Evolutionary conservation across 2,329 filamentous ascomycete genomes (phyloP).

Genomic region (Aureobasidium lini): DNA sequence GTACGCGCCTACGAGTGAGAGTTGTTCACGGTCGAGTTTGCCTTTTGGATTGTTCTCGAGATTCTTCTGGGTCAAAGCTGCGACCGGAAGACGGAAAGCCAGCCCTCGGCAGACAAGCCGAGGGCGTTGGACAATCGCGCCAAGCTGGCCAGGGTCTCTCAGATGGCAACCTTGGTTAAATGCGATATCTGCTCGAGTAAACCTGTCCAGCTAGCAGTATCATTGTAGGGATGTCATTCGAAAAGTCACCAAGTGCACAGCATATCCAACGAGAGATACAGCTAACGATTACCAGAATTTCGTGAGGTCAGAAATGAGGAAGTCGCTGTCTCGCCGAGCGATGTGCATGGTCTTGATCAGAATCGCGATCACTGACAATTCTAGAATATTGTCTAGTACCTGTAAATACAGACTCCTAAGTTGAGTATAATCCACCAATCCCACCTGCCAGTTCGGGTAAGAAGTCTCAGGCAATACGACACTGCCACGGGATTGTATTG

Average conservation of each 20-base stretch:
- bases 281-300: no score
- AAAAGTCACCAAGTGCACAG: no score
- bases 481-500: neutral
- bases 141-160: neutral
- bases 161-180: neutral
- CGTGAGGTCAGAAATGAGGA: no score
- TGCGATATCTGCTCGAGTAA: neutral
- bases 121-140: neutral
- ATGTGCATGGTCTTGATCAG: no score
- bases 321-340: neutral
- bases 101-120: constrained; percentile 8
- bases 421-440: neutral
- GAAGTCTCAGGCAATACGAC: neutral
- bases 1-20: neutral
- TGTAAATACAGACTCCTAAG: no score
- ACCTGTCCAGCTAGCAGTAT: neutral
- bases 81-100: constrained; percentile 8
- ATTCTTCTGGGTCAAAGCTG: constrained; percentile 4
- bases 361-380: no score
- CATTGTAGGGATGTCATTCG: neutral
- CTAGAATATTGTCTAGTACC: no score
- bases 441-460: neutral
- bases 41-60: neutral
- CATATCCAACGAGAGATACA: no score
- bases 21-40: neutral